These are phyloP conservation scores for Colletotrichum incanum DNA, from an alignment of 2,329 filamentous ascomycete species.

Conservation along the genomic window DNA sequence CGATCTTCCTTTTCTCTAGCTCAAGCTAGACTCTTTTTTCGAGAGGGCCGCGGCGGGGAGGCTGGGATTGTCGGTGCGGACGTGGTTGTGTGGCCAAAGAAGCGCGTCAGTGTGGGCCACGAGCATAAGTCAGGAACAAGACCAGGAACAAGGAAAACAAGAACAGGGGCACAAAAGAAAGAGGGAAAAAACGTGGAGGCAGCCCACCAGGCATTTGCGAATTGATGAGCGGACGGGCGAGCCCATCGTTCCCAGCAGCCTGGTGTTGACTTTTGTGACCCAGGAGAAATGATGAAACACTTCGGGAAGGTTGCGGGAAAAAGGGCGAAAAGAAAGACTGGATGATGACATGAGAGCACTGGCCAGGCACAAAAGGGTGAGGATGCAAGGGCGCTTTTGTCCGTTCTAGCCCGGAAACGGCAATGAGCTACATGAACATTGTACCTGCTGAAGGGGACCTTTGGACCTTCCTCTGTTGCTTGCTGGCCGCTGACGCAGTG, in stretches of 20 bases:
- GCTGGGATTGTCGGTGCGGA: constrained; percentile 18
- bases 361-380: constrained; percentile 12
- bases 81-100: constrained; percentile 19
- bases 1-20: constrained; percentile 1
- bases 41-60: constrained; percentile 1
- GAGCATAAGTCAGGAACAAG: constrained; percentile 19
- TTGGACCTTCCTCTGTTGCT: constrained; percentile 18
- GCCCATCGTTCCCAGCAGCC: constrained; percentile 32
- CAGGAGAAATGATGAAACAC: constrained; percentile 41
- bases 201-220: constrained; percentile 25
- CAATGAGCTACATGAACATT: constrained; percentile 27
- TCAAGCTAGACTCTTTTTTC: background rate
- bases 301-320: constrained; percentile 26
- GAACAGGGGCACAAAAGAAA: constrained; percentile 4
- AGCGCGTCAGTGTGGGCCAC: constrained; percentile 34
- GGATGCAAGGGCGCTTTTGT: constrained; percentile 18
- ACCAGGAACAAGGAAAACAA: constrained; percentile 22
- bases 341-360: constrained; percentile 35
- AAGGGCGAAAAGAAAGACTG: constrained; percentile 25
- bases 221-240: constrained; percentile 18
- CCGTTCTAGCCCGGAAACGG: constrained; percentile 18
- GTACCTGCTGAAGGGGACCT: background rate
- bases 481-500: constrained; percentile 1
- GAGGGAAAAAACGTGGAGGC: constrained; percentile 37
- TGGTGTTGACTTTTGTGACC: constrained; percentile 31